These are phyloP conservation scores for Mycena haematopus DNA, from an alignment of 768 basidiomycete species.

Conservation along the genomic window DNA sequence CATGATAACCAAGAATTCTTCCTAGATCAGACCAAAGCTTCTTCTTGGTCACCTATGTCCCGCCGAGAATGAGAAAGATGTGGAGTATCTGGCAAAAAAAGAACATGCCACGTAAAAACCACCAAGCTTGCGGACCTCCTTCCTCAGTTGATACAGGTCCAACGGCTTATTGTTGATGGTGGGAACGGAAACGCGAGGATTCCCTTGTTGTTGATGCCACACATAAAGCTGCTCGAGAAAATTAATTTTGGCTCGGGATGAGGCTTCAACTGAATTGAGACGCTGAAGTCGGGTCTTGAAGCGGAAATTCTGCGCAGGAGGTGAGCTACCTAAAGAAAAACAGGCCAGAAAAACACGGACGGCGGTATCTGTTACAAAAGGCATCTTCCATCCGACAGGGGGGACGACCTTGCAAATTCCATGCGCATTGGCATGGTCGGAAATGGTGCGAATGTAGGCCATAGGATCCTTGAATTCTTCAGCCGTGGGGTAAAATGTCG, in stretches of 20 bases:
- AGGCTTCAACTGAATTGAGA: constrained; percentile 96
- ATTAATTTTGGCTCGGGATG: constrained; percentile 95
- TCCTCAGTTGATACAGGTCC: constrained; percentile 92
- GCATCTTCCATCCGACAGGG: constrained; percentile 93
- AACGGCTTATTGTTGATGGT: constrained; percentile 92
- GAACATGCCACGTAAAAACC: constrained; percentile 84
- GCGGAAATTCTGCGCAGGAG: constrained; percentile 71
- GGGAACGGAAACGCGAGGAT: constrained; percentile 88
- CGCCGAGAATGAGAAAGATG: background rate
- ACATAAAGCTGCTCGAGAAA: constrained; percentile 97
- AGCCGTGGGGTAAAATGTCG: constrained; percentile 83
- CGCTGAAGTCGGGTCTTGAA: constrained; percentile 96
- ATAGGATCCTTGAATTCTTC: constrained; percentile 96
- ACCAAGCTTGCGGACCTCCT: constrained; percentile 88
- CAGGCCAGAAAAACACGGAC: constrained; percentile 55
- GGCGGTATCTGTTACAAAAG: constrained; percentile 94
- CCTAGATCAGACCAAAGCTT: constrained; percentile 93
- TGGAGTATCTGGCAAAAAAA: constrained; percentile 5
- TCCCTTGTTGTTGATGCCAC: constrained; percentile 95
- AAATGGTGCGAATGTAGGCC: constrained; percentile 87
- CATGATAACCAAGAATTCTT: constrained; percentile 80
- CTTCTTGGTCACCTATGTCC: constrained; percentile 74
- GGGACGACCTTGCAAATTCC: constrained; percentile 98
- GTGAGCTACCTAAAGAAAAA: constrained; percentile 40
- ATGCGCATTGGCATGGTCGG: constrained; percentile 70